These are phyloP conservation scores for Citrus maxima DNA, from an alignment of 345 rosid genomes.

Conservation along the genomic window DNA sequence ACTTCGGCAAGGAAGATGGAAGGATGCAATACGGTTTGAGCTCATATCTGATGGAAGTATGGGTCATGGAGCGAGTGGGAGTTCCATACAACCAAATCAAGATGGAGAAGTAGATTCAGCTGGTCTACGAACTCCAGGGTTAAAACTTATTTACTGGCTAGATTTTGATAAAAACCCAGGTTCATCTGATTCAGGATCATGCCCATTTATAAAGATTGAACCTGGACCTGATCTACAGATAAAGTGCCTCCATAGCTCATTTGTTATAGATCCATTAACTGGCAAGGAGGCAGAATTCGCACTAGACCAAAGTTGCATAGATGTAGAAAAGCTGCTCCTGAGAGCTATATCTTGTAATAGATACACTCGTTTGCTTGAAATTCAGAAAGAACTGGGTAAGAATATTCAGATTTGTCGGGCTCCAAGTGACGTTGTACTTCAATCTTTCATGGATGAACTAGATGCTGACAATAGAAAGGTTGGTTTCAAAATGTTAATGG, in stretches of 20 bases:
- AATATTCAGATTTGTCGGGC: conserved; percentile 62
- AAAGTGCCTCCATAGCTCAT: conserved; percentile 71
- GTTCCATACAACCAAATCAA: conserved; percentile 56
- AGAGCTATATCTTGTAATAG: conserved; percentile 88
- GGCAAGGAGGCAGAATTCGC: conserved; percentile 80
- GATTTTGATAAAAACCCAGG: conserved; percentile 64
- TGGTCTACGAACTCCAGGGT: conserved; percentile 78
- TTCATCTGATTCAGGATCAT: conserved; percentile 44
- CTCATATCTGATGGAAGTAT: conserved; percentile 61
- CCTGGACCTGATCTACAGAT: conserved; percentile 84
- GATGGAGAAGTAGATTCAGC: conserved; percentile 84
- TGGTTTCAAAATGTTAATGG: conserved; percentile 13
- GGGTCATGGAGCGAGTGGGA: conserved; percentile 31
- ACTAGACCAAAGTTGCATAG: conserved; percentile 82
- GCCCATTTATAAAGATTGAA: conserved; percentile 82
- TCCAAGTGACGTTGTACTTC: conserved; percentile 67
- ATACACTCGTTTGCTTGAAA: conserved; percentile 90
- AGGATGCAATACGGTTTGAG: conserved; percentile 86
- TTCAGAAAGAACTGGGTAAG: conserved; percentile 82
- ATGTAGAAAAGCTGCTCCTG: conserved; percentile 82
- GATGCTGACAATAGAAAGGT: conserved; percentile 51
- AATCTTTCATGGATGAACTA: conserved; percentile 49
- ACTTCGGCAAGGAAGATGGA: conserved; percentile 93
- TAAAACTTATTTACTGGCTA: conserved; percentile 81
- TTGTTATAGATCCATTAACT: conserved; percentile 77